Conservation (phyloP, 2,329 filamentous ascomycete species). For the Hypoxylon sp. region DNA sequence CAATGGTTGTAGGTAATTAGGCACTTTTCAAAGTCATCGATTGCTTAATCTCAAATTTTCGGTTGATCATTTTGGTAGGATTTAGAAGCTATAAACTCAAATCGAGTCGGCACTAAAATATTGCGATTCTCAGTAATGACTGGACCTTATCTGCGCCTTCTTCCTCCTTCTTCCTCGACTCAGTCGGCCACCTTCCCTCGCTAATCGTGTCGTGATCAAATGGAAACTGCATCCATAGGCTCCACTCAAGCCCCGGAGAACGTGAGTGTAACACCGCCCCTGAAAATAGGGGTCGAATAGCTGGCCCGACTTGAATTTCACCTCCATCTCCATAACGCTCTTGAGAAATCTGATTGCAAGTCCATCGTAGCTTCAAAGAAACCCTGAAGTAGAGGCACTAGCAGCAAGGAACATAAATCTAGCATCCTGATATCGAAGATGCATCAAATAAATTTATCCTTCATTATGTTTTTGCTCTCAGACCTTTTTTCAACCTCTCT, state of each 20-base stretch:
- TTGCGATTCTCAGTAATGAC: too few relatives aligned
- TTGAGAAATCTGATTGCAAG: neutral
- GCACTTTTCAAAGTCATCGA: neutral
- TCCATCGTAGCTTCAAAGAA: neutral
- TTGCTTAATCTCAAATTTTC: neutral
- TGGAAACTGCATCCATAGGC: neutral
- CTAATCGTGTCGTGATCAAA: neutral
- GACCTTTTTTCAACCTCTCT: neutral
- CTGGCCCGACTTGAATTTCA: neutral
- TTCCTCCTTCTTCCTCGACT: neutral
- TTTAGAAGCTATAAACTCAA: neutral
- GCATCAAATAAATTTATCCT: neutral
- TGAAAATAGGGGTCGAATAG: conserved; percentile 5
- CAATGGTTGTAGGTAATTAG: neutral
- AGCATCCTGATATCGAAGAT: too few relatives aligned
- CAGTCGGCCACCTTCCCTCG: neutral
- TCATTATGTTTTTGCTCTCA: neutral
- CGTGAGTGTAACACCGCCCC: neutral
- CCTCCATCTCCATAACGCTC: neutral
- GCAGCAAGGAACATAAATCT: neutral
- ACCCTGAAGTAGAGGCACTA: neutral
- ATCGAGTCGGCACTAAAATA: neutral
- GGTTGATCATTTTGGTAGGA: neutral
- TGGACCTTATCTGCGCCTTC: neutral
- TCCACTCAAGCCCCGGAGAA: neutral